These are phyloP conservation scores for Fusarium sarcochroum DNA, from an alignment of 2,329 filamentous ascomycete species.

Conservation along the genomic window DNA sequence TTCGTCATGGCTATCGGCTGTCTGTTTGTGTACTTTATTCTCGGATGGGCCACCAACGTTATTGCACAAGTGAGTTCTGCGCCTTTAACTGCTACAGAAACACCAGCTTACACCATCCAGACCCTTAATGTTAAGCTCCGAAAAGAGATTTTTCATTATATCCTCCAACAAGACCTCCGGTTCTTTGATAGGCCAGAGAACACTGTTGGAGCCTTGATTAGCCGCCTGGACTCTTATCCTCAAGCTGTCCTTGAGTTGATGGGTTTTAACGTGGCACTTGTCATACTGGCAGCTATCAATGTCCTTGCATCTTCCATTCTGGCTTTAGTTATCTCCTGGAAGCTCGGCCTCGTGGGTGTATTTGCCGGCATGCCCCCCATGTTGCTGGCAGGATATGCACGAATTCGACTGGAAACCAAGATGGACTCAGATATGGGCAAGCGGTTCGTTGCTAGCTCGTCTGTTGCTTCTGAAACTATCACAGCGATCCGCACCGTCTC, in stretches of 20 bases:
- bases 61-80: background rate
- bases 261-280: conserved; percentile 59
- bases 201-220: conserved; percentile 55
- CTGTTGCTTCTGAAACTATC: conserved; percentile 60
- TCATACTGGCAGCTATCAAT: conserved; percentile 56
- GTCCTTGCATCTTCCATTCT: conserved; percentile 57
- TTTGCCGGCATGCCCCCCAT: conserved; percentile 58
- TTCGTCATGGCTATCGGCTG: conserved; percentile 53
- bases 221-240: conserved; percentile 55
- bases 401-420: conserved; percentile 57
- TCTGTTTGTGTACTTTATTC: background rate
- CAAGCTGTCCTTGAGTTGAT: conserved; percentile 59
- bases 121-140: conserved; percentile 47
- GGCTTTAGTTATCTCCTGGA: conserved; percentile 62
- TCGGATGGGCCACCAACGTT: background rate
- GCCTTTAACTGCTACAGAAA: too few relatives aligned
- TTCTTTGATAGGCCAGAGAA: conserved; percentile 61
- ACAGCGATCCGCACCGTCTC: conserved; percentile 59
- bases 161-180: conserved; percentile 58
- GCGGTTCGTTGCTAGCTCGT: conserved; percentile 54
- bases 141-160: conserved; percentile 47
- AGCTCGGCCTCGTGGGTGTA: conserved; percentile 63
- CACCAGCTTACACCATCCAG: conserved; percentile 27
- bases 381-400: conserved; percentile 53
- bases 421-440: conserved; percentile 56